Percentiles rank a stretch among this genome's conserved stretches.
Evolutionary conservation across 179 eudicot species (phyloP).

Genomic region (Spinacia oleracea): DNA sequence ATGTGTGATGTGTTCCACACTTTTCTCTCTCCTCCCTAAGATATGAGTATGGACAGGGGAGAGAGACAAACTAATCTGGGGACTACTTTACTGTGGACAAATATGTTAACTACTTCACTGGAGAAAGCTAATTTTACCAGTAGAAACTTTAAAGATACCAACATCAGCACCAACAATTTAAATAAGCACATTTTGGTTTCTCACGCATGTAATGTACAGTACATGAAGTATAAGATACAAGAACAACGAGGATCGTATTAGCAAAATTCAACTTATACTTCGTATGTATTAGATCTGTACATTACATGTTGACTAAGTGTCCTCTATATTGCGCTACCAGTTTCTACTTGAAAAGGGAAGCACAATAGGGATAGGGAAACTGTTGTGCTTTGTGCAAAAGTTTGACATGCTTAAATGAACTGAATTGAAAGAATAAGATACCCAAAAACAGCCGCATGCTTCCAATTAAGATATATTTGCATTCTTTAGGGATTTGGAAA

Average conservation of each 20-base stretch:
- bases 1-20: no score
- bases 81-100: no score
- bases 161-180: background rate
- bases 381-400: background rate
- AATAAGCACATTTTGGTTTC: background rate
- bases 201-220: background rate
- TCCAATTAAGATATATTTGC: slow-evolving; percentile 68
- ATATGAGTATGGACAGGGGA: no score
- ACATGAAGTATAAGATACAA: background rate
- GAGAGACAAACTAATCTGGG: no score
- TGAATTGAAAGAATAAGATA: background rate
- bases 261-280: background rate
- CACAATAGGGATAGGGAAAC: background rate
- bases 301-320: background rate
- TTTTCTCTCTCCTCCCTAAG: no score
- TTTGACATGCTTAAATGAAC: background rate
- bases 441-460: slow-evolving; percentile 7
- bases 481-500: slow-evolving; percentile 56
- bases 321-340: background rate
- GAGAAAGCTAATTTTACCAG: no score
- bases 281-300: background rate
- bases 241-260: background rate
- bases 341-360: background rate
- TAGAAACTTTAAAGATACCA: no score
- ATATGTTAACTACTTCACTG: no score